Conservation (phyloP, 768 basidiomycete species). For the Collybia mongolica region DNA sequence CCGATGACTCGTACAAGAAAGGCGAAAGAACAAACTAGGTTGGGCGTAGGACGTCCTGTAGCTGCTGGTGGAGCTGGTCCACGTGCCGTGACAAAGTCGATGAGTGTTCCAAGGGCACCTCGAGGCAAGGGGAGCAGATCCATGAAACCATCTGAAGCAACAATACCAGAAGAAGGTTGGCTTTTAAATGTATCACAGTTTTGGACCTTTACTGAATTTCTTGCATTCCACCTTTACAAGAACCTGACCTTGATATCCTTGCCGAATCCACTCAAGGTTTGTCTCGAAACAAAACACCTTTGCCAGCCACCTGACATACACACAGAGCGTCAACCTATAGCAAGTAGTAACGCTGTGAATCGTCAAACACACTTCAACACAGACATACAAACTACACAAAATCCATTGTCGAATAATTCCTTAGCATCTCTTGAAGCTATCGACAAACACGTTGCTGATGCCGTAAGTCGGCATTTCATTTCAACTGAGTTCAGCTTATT, state of each 20-base stretch:
- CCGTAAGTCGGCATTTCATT: slow-evolving; percentile 21
- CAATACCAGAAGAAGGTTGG: slow-evolving; percentile 59
- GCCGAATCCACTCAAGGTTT: neutral
- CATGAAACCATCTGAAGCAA: slow-evolving; percentile 49
- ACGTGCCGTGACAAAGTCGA: slow-evolving; percentile 60
- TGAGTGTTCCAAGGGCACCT: slow-evolving; percentile 47
- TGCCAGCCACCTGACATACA: neutral
- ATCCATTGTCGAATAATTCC: slow-evolving; percentile 7
- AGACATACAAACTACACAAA: neutral
- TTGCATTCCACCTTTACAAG: neutral
- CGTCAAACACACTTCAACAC: neutral
- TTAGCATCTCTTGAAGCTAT: slow-evolving; percentile 19
- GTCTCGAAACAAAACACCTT: neutral
- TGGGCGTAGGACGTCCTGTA: slow-evolving; percentile 72
- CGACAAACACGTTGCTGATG: slow-evolving; percentile 29
- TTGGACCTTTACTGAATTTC: neutral
- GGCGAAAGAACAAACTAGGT: slow-evolving; percentile 68
- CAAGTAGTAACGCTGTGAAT: too few species aligned
- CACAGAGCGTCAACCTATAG: too few species aligned
- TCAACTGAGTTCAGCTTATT: neutral
- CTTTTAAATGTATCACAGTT: neutral
- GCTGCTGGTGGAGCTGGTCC: slow-evolving; percentile 67
- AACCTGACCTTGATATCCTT: slow-evolving; percentile 15
- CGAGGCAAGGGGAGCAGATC: slow-evolving; percentile 50
- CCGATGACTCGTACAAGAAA: slow-evolving; percentile 53